Base-by-base conservation (phyloP, 208 protist genomes). In the Trypanosomatidae sp. region DNA sequence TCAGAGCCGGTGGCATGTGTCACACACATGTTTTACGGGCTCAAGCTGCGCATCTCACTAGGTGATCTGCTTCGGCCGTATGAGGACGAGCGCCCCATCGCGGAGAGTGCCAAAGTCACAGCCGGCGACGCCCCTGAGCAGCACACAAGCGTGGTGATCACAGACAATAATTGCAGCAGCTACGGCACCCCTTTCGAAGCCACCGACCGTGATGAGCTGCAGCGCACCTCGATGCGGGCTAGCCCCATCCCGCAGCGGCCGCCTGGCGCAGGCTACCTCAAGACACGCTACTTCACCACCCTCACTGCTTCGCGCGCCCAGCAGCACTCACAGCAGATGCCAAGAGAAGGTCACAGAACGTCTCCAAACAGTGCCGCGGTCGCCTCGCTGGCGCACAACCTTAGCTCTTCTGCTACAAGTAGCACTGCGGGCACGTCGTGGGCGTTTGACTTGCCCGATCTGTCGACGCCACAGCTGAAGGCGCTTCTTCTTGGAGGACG, bases 1-100 rank as follows among this genome's bases (percentile, higher is more conserved):
- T 86, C 87, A 0, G 89, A 96, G 79, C 89, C 91, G 12, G 81
- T 83, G 30, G 81, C 91, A 41, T 86, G 80, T 47, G 87, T 90
- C 60, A 88, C 77, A 17, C 76, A 84, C 71, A 78, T 96, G 83
- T 84, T 96, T 50, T 84, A 91, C 72, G 89, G 91, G 9, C 55
- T 96, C 22, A 86, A 87, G 71, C 66, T 93, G 71, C 91, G 91
- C 49, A 86, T 95, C 44, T 79, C 80, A 5, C 56, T 22, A 9
- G 77, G 77, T 2, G 73, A 78, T 15, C 76, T 87, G 25, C 84
- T 91, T 52, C 82, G 87, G 19, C 85, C 90, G 36, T 47, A 78
- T 53, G 82, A 88, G 66, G 69, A 79, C 39, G 83, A 85, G 49
- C 79, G 76, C 55, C 8, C 59, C 19, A 12, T 77, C 43, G 52